phyloP scores from a whole-genome alignment of 805 yeast species.

The Maudiozyma barnettii region DNA sequence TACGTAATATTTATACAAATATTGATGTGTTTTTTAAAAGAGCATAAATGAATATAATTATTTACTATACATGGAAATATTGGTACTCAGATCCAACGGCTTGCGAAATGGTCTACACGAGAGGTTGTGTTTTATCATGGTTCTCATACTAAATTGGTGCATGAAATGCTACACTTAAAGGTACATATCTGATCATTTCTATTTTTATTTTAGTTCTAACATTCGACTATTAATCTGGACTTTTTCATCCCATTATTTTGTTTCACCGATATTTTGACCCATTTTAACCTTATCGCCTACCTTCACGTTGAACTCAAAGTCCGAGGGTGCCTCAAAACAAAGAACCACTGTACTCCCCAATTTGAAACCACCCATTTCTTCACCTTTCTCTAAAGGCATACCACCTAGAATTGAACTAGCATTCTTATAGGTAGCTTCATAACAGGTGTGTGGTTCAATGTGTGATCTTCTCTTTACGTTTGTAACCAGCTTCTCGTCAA shows the following conservation, averaged over 20 bases:
- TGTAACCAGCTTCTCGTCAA: slow-evolving; percentile 83
- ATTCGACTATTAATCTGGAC: background rate
- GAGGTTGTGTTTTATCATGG: no score
- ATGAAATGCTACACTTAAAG: no score
- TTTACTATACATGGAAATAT: background rate
- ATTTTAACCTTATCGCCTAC: slow-evolving; percentile 73
- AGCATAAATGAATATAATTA: background rate
- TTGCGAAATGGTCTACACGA: no score
- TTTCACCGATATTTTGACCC: slow-evolving; percentile 67
- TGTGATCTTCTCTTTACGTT: slow-evolving; percentile 45
- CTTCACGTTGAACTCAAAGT: slow-evolving; percentile 58
- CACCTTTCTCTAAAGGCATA: slow-evolving; percentile 79
- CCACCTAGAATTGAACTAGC: slow-evolving; percentile 77
- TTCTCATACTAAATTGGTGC: no score
- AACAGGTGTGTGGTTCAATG: slow-evolving; percentile 68
- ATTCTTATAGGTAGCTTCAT: slow-evolving; percentile 83
- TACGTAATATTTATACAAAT: background rate
- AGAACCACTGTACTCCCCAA: slow-evolving; percentile 94
- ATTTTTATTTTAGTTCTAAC: no score
- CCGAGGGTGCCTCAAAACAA: slow-evolving; percentile 89
- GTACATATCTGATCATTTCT: no score
- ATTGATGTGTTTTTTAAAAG: background rate
- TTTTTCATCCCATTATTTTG: background rate
- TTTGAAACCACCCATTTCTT: slow-evolving; percentile 95
- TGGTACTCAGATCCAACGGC: no score